These are phyloP conservation scores for Neofusicoccum cordaticola DNA, from an alignment of 2,329 filamentous ascomycete genomes.

Conservation along the genomic window DNA sequence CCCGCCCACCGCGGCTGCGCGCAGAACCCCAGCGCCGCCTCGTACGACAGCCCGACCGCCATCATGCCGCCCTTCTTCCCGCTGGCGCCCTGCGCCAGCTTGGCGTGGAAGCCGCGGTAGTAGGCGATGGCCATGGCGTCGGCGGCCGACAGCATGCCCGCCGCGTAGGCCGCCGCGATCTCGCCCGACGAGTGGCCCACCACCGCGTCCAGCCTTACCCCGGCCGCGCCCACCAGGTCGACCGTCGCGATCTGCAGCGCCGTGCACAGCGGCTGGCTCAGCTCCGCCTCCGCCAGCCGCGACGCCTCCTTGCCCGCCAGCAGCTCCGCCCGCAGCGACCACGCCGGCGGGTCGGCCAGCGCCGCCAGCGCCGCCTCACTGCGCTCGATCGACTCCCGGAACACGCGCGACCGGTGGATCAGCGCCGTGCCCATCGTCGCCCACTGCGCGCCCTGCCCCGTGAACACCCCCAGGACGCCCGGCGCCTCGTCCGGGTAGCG, in stretches of 20 bases:
- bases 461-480: slow-evolving; percentile 37
- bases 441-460: slow-evolving; percentile 46
- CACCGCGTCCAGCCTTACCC: slow-evolving; percentile 23
- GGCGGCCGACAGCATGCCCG: slow-evolving; percentile 25
- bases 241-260: slow-evolving; percentile 35
- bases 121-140: slow-evolving; percentile 26
- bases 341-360: slow-evolving; percentile 18
- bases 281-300: slow-evolving; percentile 20
- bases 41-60: slow-evolving; percentile 22
- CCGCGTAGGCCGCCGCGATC: slow-evolving; percentile 39
- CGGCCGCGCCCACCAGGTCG: slow-evolving; percentile 25
- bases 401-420: slow-evolving; percentile 23
- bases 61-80: slow-evolving; percentile 33
- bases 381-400: slow-evolving; percentile 21
- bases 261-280: slow-evolving; percentile 37
- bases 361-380: slow-evolving; percentile 23
- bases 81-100: slow-evolving; percentile 6
- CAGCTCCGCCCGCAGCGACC: slow-evolving; percentile 22
- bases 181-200: slow-evolving; percentile 45
- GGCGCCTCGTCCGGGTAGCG: not conserved
- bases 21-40: not conserved
- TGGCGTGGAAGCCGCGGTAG: slow-evolving; percentile 21
- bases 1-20: slow-evolving; percentile 19
- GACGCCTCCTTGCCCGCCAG: not conserved
- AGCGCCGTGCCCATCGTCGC: slow-evolving; percentile 40